Conservation (phyloP, 2,329 filamentous ascomycete genomes). For the Pezicula radicicola region DNA sequence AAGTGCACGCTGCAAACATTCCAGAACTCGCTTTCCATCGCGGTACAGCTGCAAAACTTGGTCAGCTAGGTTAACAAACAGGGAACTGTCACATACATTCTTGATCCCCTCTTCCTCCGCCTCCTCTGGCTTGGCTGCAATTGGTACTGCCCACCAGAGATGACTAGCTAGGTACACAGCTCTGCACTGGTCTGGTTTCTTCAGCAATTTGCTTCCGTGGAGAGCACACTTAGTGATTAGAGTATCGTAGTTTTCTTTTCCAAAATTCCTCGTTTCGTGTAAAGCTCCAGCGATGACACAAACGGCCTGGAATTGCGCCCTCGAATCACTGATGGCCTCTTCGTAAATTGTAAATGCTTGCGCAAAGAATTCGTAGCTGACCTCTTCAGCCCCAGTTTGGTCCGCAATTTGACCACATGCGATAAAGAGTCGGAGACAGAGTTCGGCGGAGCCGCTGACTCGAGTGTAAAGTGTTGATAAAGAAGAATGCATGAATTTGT, state of each 20-base stretch:
- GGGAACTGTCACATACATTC: constrained; percentile 52
- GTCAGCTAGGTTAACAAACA: constrained; percentile 4
- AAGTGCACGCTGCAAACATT: constrained; percentile 91
- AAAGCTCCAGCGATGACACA: constrained; percentile 89
- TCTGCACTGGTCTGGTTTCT: constrained; percentile 96
- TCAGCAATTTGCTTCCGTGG: constrained; percentile 92
- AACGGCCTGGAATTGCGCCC: constrained; percentile 96
- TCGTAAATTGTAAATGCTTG: constrained; percentile 98
- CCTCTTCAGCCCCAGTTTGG: constrained; percentile 88
- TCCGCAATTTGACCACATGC: constrained; percentile 91
- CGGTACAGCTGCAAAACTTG: constrained; percentile 72
- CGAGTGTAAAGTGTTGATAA: constrained; percentile 85
- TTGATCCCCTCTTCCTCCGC: constrained; percentile 69
- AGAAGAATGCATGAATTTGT: constrained; percentile 92
- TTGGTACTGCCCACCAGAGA: constrained; percentile 95
- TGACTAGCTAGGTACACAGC: constrained; percentile 96
- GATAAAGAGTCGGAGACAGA: constrained; percentile 85
- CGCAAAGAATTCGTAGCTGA: constrained; percentile 96
- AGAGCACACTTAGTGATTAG: constrained; percentile 96
- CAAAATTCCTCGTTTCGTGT: constrained; percentile 85
- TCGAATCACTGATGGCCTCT: constrained; percentile 90
- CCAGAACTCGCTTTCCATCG: constrained; percentile 93
- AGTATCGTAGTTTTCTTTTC: constrained; percentile 97
- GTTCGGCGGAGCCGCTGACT: constrained; percentile 78
- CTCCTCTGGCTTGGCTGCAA: constrained; percentile 71